Evolutionary conservation across 352 stramenopile genomes (phyloP).

Genomic region (Plasmopara muralis): DNA sequence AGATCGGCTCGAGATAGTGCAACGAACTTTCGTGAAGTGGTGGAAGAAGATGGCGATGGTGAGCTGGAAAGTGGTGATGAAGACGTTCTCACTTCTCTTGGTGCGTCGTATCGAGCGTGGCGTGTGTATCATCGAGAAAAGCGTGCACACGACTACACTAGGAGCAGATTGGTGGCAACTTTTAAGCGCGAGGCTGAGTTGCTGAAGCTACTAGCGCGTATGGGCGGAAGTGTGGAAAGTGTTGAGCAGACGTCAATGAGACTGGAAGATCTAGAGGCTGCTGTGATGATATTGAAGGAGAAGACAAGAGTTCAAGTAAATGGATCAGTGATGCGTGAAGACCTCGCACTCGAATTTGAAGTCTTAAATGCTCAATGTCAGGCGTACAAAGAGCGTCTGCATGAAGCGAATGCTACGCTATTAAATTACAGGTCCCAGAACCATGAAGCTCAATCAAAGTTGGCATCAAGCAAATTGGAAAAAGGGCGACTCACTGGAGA

Average conservation of each 20-base stretch:
- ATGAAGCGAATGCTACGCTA: conserved; percentile 10
- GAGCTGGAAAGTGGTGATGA: conserved; percentile 26
- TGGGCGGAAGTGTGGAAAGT: conserved; percentile 13
- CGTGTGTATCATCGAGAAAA: conserved; percentile 27
- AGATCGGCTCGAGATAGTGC: conserved; percentile 9
- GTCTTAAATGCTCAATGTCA: conserved; percentile 3
- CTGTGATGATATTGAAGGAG: conserved; percentile 3
- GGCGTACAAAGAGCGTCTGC: conserved; percentile 8
- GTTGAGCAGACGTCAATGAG: conserved; percentile 24
- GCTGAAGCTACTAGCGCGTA: conserved; percentile 13
- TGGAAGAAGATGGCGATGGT: conserved; percentile 7
- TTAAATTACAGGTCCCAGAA: conserved; percentile 18
- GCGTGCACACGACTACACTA: conserved; percentile 28
- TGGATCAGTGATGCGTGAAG: conserved; percentile 4
- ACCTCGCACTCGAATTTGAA: conserved; percentile 6
- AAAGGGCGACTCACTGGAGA: conserved; percentile 13
- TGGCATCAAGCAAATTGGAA: conserved; percentile 13
- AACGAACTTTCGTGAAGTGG: conserved; percentile 5
- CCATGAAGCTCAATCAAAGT: conserved; percentile 10
- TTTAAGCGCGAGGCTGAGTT: conserved; percentile 19
- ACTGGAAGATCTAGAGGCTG: conserved; percentile 21
- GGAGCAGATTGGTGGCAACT: conserved; percentile 19
- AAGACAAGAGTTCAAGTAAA: conserved; percentile 3
- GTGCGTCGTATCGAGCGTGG: conserved; percentile 23
- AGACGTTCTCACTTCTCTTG: conserved; percentile 27